These are phyloP conservation scores for Fusarium mundagurra DNA, from an alignment of 2,329 filamentous ascomycete genomes.

Conservation along the genomic window DNA sequence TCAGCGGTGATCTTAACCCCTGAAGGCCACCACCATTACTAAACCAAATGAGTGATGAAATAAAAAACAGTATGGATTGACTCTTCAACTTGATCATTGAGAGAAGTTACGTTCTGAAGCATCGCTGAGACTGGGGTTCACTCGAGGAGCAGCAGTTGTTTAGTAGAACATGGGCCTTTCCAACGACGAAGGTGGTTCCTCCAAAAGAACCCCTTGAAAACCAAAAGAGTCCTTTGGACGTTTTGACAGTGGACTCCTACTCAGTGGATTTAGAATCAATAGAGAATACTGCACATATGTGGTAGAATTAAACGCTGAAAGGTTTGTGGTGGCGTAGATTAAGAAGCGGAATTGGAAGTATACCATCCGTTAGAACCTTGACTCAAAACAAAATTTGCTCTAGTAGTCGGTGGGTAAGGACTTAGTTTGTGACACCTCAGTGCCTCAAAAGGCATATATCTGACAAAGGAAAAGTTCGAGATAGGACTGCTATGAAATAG, in stretches of 20 bases:
- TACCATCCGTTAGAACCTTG: not conserved
- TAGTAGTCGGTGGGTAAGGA: not conserved
- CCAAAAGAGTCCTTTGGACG: not conserved
- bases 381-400: no score
- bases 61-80: not conserved
- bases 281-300: not conserved
- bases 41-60: not conserved
- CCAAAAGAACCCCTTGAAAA: not conserved
- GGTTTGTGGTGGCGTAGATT: not conserved
- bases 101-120: not conserved
- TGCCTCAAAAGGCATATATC: not conserved
- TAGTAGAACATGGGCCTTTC: not conserved
- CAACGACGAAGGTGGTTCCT: not conserved
- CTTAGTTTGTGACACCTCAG: not conserved
- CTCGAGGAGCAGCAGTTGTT: not conserved
- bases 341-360: not conserved
- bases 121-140: not conserved
- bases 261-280: not conserved
- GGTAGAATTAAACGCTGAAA: not conserved
- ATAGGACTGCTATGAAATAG: not conserved
- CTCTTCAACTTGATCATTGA: not conserved
- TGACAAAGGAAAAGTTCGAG: accelerated
- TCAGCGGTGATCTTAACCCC: not conserved
- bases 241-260: no score
- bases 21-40: not conserved